A percentile compares a stretch with the other conserved stretches of the same genome.
These are phyloP conservation scores for Irpex lacteus DNA, from an alignment of 1,284 basidiomycete species.

Conservation along the genomic window DNA sequence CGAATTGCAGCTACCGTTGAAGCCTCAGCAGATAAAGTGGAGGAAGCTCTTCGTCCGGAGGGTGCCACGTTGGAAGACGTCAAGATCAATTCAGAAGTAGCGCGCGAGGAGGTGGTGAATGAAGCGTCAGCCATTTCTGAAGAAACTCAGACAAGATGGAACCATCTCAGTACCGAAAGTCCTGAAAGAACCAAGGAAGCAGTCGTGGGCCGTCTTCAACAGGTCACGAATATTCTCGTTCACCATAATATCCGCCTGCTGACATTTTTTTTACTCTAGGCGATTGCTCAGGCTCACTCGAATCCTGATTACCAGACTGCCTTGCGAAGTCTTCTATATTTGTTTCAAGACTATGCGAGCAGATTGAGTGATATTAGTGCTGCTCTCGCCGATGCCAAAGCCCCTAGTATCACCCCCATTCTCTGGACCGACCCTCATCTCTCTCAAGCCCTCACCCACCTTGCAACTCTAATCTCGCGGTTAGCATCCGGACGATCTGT, in stretches of 20 bases:
- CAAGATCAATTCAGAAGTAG: not conserved
- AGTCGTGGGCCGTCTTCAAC: constrained; percentile 35
- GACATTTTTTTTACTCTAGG: constrained; percentile 23
- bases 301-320: constrained; percentile 37
- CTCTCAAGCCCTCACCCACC: constrained; percentile 27
- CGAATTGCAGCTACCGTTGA: not conserved
- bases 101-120: constrained; percentile 8
- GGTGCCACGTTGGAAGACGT: not conserved
- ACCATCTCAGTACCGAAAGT: constrained; percentile 17
- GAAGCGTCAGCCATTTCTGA: constrained; percentile 13
- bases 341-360: constrained; percentile 39
- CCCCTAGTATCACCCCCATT: constrained; percentile 21
- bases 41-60: not conserved
- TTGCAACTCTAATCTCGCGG: constrained; percentile 40
- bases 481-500: constrained; percentile 37
- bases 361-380: constrained; percentile 27
- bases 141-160: constrained; percentile 16
- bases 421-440: constrained; percentile 31
- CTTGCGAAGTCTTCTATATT: constrained; percentile 36
- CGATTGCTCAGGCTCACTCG: constrained; percentile 36
- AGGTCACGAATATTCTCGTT: constrained; percentile 27
- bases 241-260: not conserved
- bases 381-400: constrained; percentile 19
- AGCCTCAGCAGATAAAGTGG: constrained; percentile 1
- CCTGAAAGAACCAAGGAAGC: constrained; percentile 31